Evolutionary conservation across 2,329 filamentous ascomycete species (phyloP).

Genomic region (Fusarium anthophilum): DNA sequence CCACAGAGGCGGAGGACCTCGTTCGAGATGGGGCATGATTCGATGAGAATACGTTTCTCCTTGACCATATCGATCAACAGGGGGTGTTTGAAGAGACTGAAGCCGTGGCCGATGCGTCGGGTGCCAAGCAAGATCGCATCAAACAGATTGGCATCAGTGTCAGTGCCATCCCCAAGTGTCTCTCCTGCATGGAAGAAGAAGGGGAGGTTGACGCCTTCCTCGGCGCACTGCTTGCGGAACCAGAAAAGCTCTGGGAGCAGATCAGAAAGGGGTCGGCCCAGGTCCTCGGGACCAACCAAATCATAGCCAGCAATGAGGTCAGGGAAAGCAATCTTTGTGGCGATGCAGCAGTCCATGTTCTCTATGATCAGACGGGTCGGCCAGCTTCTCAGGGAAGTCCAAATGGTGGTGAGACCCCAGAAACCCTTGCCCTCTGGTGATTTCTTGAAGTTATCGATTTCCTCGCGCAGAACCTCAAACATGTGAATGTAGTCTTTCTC

Average conservation of each 20-base stretch:
- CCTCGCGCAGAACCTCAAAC: conserved; percentile 79
- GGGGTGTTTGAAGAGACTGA: conserved; percentile 90
- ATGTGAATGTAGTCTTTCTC: conserved; percentile 75
- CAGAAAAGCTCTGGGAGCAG: conserved; percentile 88
- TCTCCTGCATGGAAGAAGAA: conserved; percentile 98
- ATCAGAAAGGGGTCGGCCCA: conserved; percentile 78
- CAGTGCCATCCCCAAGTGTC: conserved; percentile 77
- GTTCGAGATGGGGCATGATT: conserved; percentile 91
- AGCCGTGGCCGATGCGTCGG: conserved; percentile 88
- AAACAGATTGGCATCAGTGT: conserved; percentile 83
- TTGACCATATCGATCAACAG: conserved; percentile 89
- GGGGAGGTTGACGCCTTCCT: conserved; percentile 82
- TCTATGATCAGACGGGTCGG: conserved; percentile 74
- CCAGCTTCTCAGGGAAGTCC: conserved; percentile 76
- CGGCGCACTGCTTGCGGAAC: conserved; percentile 87
- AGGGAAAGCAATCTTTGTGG: conserved; percentile 81
- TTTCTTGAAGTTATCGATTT: conserved; percentile 78
- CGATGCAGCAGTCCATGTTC: conserved; percentile 88
- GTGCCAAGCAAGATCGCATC: conserved; percentile 89
- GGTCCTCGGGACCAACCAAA: conserved; percentile 87
- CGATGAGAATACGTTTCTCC: conserved; percentile 86
- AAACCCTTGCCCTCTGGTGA: conserved; percentile 78
- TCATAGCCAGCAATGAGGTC: conserved; percentile 88
- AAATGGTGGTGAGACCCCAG: conserved; percentile 87
- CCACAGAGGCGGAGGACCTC: conserved; percentile 84